Evolutionary conservation across 805 yeast species (phyloP).

Genomic region (Starmerella stellata): DNA sequence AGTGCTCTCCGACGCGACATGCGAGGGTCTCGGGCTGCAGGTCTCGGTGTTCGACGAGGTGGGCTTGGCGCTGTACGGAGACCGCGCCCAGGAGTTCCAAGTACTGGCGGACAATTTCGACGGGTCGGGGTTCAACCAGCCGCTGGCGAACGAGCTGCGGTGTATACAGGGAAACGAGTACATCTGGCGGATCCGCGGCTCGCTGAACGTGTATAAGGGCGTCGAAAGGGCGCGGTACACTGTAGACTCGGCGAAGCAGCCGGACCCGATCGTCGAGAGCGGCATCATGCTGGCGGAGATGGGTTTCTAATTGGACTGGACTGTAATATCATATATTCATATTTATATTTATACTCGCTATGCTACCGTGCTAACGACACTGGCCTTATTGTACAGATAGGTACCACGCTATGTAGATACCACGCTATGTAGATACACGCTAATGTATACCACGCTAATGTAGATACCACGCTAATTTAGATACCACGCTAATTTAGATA

Average conservation of each 20-base stretch:
- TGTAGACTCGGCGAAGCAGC: constrained; percentile 29
- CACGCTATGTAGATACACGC: background rate
- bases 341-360: too few species aligned
- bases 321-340: too few species aligned
- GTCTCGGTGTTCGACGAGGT: constrained; percentile 71
- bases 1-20: constrained; percentile 66
- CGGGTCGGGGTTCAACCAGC: constrained; percentile 21
- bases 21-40: constrained; percentile 34
- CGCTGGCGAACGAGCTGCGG: constrained; percentile 30
- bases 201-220: constrained; percentile 70
- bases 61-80: constrained; percentile 49
- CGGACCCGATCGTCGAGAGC: constrained; percentile 6
- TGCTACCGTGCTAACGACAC: too few species aligned
- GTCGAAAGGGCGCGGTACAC: constrained; percentile 49
- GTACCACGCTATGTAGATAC: too few species aligned
- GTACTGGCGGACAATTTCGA: constrained; percentile 18
- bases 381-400: too few species aligned
- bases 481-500: too few species aligned
- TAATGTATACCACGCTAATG: background rate
- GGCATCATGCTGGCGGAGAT: constrained; percentile 9
- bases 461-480: too few species aligned
- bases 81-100: constrained; percentile 42
- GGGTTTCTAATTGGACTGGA: constrained; percentile 4
- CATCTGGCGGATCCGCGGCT: constrained; percentile 61
- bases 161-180: constrained; percentile 48